Conservation (phyloP, 768 basidiomycete genomes). For the Galerina sulciceps region DNA sequence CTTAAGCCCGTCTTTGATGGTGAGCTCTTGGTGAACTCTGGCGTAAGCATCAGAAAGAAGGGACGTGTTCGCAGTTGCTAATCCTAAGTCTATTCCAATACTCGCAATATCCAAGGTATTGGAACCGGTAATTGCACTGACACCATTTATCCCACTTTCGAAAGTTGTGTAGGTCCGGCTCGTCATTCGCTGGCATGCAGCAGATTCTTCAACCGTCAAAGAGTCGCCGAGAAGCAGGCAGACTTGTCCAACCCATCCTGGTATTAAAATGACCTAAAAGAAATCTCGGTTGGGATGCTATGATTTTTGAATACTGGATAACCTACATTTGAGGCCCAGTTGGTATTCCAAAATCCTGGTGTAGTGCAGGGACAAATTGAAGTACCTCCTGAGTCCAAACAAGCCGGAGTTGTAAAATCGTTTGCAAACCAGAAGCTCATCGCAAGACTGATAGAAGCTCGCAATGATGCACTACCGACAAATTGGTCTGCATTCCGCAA, state of each 20-base stretch:
- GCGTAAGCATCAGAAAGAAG: slow-evolving; percentile 50
- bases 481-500: slow-evolving; percentile 39
- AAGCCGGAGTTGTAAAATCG: slow-evolving; percentile 55
- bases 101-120: slow-evolving; percentile 66
- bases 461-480: slow-evolving; percentile 37
- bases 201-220: slow-evolving; percentile 41
- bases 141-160: slow-evolving; percentile 41
- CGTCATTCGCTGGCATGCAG: slow-evolving; percentile 51
- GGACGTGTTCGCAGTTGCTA: slow-evolving; percentile 41
- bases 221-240: slow-evolving; percentile 55
- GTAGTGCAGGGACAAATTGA: slow-evolving; percentile 56
- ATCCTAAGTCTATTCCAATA: slow-evolving; percentile 55
- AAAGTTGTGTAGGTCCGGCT: slow-evolving; percentile 52
- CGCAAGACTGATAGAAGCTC: slow-evolving; percentile 43
- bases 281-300: neutral
- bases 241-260: slow-evolving; percentile 52
- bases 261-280: slow-evolving; percentile 58
- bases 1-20: slow-evolving; percentile 44
- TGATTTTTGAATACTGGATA: neutral
- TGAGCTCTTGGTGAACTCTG: slow-evolving; percentile 53
- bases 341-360: slow-evolving; percentile 57
- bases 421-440: slow-evolving; percentile 66
- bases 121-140: slow-evolving; percentile 59
- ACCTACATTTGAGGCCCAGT: slow-evolving; percentile 62
- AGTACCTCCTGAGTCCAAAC: slow-evolving; percentile 56